Percentiles rank a stretch among this genome's conserved stretches.
Conservation (phyloP, 495 filamentous ascomycete genomes). For the Aspergillus avenaceus region DNA sequence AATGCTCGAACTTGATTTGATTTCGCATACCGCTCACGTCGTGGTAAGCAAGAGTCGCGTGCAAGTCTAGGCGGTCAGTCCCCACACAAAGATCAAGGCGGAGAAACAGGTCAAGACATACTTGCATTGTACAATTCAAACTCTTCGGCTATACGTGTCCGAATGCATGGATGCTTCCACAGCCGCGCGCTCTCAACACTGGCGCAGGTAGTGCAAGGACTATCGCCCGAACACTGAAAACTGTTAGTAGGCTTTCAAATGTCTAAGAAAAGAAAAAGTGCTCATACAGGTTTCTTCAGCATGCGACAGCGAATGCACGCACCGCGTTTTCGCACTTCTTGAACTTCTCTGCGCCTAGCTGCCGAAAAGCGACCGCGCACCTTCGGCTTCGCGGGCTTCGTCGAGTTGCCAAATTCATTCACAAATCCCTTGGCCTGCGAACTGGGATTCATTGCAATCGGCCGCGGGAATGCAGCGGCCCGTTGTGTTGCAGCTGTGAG, state of each 20-base stretch:
- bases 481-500: slow-evolving; percentile 44
- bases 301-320: slow-evolving; percentile 86
- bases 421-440: slow-evolving; percentile 53
- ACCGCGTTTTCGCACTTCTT: slow-evolving; percentile 73
- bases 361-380: slow-evolving; percentile 66
- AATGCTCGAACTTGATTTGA: slow-evolving; percentile 51
- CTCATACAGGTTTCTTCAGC: slow-evolving; percentile 68
- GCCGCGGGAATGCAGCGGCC: slow-evolving; percentile 45
- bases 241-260: slow-evolving; percentile 8
- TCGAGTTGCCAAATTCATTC: slow-evolving; percentile 51
- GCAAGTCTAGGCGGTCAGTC: slow-evolving; percentile 45
- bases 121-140: slow-evolving; percentile 69
- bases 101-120: slow-evolving; percentile 16
- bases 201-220: slow-evolving; percentile 75
- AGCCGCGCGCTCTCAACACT: slow-evolving; percentile 73
- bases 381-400: slow-evolving; percentile 51
- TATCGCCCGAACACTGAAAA: slow-evolving; percentile 64
- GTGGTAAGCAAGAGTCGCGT: slow-evolving; percentile 63
- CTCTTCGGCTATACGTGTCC: slow-evolving; percentile 69
- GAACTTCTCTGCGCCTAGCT: slow-evolving; percentile 68
- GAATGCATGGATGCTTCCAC: slow-evolving; percentile 77
- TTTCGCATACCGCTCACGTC: slow-evolving; percentile 58
- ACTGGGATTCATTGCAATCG: slow-evolving; percentile 54
- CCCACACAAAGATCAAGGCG: background rate
- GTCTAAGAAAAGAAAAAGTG: background rate